Percentiles rank a stretch among this genome's conserved stretches.
phyloP scores from a whole-genome alignment of 2,329 filamentous ascomycete species.

The Paecilomyces fulvus region DNA sequence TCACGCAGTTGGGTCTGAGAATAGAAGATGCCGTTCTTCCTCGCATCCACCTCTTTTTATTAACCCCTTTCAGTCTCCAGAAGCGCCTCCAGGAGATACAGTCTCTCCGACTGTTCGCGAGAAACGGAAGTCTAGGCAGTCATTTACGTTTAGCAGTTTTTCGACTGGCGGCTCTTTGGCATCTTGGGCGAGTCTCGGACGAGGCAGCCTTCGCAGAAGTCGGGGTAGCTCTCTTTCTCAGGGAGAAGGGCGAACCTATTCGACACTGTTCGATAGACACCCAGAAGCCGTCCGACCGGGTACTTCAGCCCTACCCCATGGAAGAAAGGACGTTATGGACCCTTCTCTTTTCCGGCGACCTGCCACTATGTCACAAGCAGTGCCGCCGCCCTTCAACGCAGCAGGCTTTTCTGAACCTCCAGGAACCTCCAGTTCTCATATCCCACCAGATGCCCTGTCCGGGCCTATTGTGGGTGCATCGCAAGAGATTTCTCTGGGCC shows the following conservation, averaged over 20 bases:
- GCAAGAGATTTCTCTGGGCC: background rate
- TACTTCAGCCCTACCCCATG: constrained; percentile 13
- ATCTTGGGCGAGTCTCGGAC: constrained; percentile 27
- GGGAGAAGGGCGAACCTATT: constrained; percentile 9
- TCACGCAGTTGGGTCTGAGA: constrained; percentile 14
- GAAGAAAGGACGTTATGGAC: constrained; percentile 33
- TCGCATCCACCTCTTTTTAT: constrained; percentile 19
- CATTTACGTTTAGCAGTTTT: constrained; percentile 43
- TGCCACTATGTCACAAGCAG: constrained; percentile 21
- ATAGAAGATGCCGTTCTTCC: constrained; percentile 15
- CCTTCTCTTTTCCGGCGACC: constrained; percentile 30
- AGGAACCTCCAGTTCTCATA: background rate
- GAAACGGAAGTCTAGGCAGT: constrained; percentile 28
- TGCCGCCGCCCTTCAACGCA: constrained; percentile 2
- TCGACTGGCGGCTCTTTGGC: constrained; percentile 29
- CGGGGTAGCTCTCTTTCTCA: constrained; percentile 7
- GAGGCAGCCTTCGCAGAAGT: constrained; percentile 24
- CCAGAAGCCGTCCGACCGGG: constrained; percentile 1
- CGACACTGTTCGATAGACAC: constrained; percentile 18
- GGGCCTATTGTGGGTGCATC: background rate
- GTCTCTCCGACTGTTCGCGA: background rate
- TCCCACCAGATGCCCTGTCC: background rate
- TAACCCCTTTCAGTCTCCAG: constrained; percentile 20
- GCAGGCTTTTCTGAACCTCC: background rate
- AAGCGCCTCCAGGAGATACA: constrained; percentile 1